These are phyloP conservation scores for Phylloporus rhodoxanthus DNA, from an alignment of 768 basidiomycete genomes.

Conservation along the genomic window DNA sequence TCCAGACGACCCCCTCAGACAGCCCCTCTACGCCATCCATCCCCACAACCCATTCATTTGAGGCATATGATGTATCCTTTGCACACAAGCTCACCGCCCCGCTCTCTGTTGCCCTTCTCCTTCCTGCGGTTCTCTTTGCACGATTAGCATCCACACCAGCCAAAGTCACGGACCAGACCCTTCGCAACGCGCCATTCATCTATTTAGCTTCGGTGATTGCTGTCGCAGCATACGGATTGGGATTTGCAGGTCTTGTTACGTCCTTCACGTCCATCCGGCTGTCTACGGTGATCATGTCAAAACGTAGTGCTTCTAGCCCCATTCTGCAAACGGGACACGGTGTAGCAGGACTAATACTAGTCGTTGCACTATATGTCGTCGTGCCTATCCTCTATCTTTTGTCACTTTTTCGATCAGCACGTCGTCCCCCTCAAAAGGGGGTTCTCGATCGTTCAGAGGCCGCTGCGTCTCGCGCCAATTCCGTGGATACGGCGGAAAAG, in stretches of 20 bases:
- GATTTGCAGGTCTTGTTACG: conserved; percentile 55
- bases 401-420: conserved; percentile 12
- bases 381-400: conserved; percentile 41
- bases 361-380: conserved; percentile 52
- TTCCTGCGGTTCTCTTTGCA: conserved; percentile 37
- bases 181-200: conserved; percentile 26
- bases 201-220: conserved; percentile 37
- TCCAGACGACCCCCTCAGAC: conserved; percentile 23
- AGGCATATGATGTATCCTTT: conserved; percentile 39
- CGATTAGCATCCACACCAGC: conserved; percentile 40
- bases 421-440: conserved; percentile 14
- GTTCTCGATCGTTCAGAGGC: conserved; percentile 20
- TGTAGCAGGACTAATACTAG: conserved; percentile 59
- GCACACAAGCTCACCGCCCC: conserved; percentile 44
- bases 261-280: conserved; percentile 54
- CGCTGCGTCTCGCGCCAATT: conserved; percentile 31
- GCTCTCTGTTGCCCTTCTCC: conserved; percentile 41
- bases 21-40: conserved; percentile 14
- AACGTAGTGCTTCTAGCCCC: conserved; percentile 28
- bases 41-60: conserved; percentile 15
- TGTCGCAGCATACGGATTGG: conserved; percentile 50
- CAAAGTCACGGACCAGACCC: conserved; percentile 14
- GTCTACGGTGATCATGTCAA: conserved; percentile 23
- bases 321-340: conserved; percentile 58
- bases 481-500: conserved; percentile 39